These are phyloP conservation scores for Candida ficus DNA, from an alignment of 805 yeast species.

Conservation along the genomic window DNA sequence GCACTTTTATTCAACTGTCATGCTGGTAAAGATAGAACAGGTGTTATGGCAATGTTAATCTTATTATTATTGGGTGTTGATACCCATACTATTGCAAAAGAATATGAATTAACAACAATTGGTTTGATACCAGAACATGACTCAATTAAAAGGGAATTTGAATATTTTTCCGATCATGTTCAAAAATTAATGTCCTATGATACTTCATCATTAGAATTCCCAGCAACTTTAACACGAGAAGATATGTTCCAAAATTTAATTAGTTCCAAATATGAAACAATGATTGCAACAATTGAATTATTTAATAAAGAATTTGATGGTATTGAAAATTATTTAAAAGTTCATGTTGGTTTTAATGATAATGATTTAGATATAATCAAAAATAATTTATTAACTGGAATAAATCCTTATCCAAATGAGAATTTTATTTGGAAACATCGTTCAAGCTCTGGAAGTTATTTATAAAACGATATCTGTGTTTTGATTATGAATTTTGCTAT, in stretches of 20 bases:
- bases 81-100: slow-evolving; percentile 58
- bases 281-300: slow-evolving; percentile 57
- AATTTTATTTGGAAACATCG: slow-evolving; percentile 22
- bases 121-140: slow-evolving; percentile 50
- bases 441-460: slow-evolving; percentile 10
- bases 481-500: too few relatives aligned
- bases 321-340: slow-evolving; percentile 41
- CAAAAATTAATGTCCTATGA: slow-evolving; percentile 1
- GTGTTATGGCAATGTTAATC: slow-evolving; percentile 64
- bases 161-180: slow-evolving; percentile 12
- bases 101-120: slow-evolving; percentile 67
- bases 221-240: slow-evolving; percentile 22
- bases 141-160: slow-evolving; percentile 19
- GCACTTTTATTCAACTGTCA: slow-evolving; percentile 70
- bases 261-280: slow-evolving; percentile 62
- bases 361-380: slow-evolving; percentile 38
- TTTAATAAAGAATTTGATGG: slow-evolving; percentile 52
- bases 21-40: slow-evolving; percentile 87
- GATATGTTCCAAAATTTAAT: slow-evolving; percentile 58
- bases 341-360: slow-evolving; percentile 37
- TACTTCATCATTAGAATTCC: slow-evolving; percentile 2
- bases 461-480: slow-evolving; percentile 5
- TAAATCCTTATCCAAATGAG: slow-evolving; percentile 16
- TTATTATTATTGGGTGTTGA: slow-evolving; percentile 63
- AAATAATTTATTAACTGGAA: slow-evolving; percentile 24